Percentiles rank a stretch among this genome's conserved stretches.
Conservation (phyloP, 371 early-diverging fungal species). For the Circinella umbellata region DNA sequence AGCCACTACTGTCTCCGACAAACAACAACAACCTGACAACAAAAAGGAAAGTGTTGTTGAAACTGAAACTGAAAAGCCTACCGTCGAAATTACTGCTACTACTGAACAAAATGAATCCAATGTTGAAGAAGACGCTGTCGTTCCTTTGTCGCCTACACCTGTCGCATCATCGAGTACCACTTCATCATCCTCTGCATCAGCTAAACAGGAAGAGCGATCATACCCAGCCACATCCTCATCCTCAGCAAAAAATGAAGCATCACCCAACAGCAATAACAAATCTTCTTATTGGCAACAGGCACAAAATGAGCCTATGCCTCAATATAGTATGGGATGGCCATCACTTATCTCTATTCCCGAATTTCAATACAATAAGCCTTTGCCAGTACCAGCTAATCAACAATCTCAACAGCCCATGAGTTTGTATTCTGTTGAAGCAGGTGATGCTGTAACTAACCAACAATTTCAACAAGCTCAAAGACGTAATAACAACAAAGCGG, state of each 20-base stretch:
- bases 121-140: slow-evolving; percentile 12
- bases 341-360: slow-evolving; percentile 13
- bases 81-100: background rate
- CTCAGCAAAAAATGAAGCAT: background rate
- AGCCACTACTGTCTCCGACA: background rate
- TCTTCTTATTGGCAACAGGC: slow-evolving; percentile 11
- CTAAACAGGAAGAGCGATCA: slow-evolving; percentile 13
- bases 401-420: slow-evolving; percentile 2
- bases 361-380: slow-evolving; percentile 8
- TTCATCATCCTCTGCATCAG: slow-evolving; percentile 17
- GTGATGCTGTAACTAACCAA: slow-evolving; percentile 11
- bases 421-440: slow-evolving; percentile 14
- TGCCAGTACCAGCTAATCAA: slow-evolving; percentile 5
- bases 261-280: slow-evolving; percentile 8
- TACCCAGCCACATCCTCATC: slow-evolving; percentile 8
- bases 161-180: slow-evolving; percentile 18
- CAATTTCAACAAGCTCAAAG: background rate
- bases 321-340: slow-evolving; percentile 22
- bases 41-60: background rate
- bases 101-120: background rate
- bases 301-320: slow-evolving; percentile 9
- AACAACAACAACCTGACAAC: background rate
- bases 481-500: background rate
- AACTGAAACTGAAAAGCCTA: background rate
- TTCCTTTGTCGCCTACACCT: slow-evolving; percentile 15